phyloP scores from a whole-genome alignment of 805 yeast genomes.

The Saturnispora zaruensis region DNA sequence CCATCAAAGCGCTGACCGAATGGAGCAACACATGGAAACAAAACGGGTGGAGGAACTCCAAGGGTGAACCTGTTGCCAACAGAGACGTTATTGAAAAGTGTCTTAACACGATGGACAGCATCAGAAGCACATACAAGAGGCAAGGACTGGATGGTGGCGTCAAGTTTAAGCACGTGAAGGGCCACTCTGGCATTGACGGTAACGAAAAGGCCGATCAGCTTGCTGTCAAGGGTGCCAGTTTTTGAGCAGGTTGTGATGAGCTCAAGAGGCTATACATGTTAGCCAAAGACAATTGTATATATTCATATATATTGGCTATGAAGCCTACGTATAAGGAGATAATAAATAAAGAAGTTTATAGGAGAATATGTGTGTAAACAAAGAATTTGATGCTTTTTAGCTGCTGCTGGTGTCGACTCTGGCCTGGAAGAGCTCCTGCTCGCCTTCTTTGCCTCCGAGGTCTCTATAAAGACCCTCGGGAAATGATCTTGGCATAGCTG shows the following conservation, averaged over 20 bases:
- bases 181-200: slow-evolving; percentile 63
- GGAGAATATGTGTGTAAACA: background rate
- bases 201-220: slow-evolving; percentile 70
- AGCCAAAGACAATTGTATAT: too few species aligned
- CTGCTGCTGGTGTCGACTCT: slow-evolving; percentile 28
- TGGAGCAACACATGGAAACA: slow-evolving; percentile 53
- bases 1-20: slow-evolving; percentile 43
- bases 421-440: slow-evolving; percentile 36
- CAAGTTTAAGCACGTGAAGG: slow-evolving; percentile 53
- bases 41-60: slow-evolving; percentile 44
- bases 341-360: background rate
- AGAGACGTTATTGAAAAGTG: slow-evolving; percentile 38
- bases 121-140: slow-evolving; percentile 31
- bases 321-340: background rate
- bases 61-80: slow-evolving; percentile 41
- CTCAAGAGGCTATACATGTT: too few species aligned
- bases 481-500: slow-evolving; percentile 67
- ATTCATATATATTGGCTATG: background rate
- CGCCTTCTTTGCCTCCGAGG: slow-evolving; percentile 53
- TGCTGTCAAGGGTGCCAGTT: slow-evolving; percentile 55
- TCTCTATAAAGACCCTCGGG: slow-evolving; percentile 74
- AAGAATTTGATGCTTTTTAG: background rate
- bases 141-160: slow-evolving; percentile 32
- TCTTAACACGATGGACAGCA: slow-evolving; percentile 22
- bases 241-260: too few species aligned